Conservation (phyloP, 306 rosid species). For the Astragalus glycyphyllos region DNA sequence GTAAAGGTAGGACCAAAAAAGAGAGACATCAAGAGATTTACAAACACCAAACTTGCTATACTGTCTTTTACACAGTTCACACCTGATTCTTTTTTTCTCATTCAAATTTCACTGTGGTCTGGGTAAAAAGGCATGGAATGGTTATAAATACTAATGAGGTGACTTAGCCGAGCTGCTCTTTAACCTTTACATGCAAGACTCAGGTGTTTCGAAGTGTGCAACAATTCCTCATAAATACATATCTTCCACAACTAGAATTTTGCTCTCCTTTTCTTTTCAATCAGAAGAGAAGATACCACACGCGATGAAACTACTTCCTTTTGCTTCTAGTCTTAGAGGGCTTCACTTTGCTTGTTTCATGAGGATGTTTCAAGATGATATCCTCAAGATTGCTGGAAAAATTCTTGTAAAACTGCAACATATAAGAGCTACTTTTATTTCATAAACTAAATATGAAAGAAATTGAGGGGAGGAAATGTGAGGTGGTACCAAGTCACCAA, state of each 20-base stretch:
- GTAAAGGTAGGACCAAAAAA: slow-evolving; percentile 3
- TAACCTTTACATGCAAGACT: slow-evolving; percentile 24
- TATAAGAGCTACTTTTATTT: slow-evolving; percentile 1
- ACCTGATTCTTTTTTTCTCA: slow-evolving; percentile 4
- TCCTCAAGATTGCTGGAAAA: slow-evolving; percentile 87
- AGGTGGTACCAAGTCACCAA: slow-evolving; percentile 16
- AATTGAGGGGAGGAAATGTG: background rate
- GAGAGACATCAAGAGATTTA: slow-evolving; percentile 7
- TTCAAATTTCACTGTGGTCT: slow-evolving; percentile 17
- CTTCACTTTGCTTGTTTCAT: slow-evolving; percentile 68
- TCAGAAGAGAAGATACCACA: slow-evolving; percentile 8
- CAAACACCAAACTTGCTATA: slow-evolving; percentile 32
- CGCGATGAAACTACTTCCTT: slow-evolving; percentile 52
- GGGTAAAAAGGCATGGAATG: slow-evolving; percentile 13
- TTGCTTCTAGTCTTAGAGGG: slow-evolving; percentile 61
- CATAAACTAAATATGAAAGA: slow-evolving; percentile 1
- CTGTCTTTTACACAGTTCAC: background rate
- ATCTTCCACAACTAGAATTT: background rate
- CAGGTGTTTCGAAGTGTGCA: background rate
- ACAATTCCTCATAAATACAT: background rate
- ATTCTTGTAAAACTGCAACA: slow-evolving; percentile 76
- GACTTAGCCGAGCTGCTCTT: slow-evolving; percentile 23
- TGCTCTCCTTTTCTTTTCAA: background rate
- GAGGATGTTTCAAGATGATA: slow-evolving; percentile 83
- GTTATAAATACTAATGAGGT: slow-evolving; percentile 22